Evolutionary conservation across 2,329 filamentous ascomycete species (phyloP).

Genomic region (Penicillium nordicum): DNA sequence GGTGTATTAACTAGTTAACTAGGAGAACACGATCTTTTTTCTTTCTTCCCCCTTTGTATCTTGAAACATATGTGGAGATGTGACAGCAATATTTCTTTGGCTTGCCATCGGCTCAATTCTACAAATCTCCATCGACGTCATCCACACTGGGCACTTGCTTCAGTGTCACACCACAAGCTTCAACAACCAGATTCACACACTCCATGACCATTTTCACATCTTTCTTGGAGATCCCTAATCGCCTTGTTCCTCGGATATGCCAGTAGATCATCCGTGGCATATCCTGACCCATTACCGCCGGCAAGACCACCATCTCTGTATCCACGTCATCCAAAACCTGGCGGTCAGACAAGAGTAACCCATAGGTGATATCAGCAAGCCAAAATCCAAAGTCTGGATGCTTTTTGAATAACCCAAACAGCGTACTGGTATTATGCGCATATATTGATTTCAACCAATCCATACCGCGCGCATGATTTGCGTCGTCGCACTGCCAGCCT

Average conservation of each 20-base stretch:
- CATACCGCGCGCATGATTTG: slow-evolving; percentile 49
- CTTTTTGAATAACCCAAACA: slow-evolving; percentile 13
- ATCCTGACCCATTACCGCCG: slow-evolving; percentile 40
- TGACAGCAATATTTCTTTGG: neutral
- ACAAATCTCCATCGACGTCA: neutral
- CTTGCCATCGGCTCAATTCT: neutral
- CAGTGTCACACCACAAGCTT: slow-evolving; percentile 11
- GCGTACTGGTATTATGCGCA: slow-evolving; percentile 41
- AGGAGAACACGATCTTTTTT: neutral
- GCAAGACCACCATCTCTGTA: slow-evolving; percentile 38
- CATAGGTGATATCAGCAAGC: slow-evolving; percentile 68
- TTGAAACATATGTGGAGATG: neutral
- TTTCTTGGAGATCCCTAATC: slow-evolving; percentile 32
- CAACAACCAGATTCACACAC: slow-evolving; percentile 12
- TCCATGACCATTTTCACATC: slow-evolving; percentile 33
- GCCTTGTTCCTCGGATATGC: slow-evolving; percentile 39
- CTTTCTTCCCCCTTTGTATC: neutral
- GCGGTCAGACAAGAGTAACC: slow-evolving; percentile 43
- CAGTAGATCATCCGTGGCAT: slow-evolving; percentile 35
- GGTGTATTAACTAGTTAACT: neutral
- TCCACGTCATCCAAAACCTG: slow-evolving; percentile 35
- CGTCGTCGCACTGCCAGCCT: slow-evolving; percentile 54
- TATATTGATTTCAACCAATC: slow-evolving; percentile 56
- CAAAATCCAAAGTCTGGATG: slow-evolving; percentile 60
- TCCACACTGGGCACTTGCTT: slow-evolving; percentile 3